These are phyloP conservation scores for Cryptococcus sp. DNA, from an alignment of 1,284 basidiomycete genomes.

Conservation along the genomic window DNA sequence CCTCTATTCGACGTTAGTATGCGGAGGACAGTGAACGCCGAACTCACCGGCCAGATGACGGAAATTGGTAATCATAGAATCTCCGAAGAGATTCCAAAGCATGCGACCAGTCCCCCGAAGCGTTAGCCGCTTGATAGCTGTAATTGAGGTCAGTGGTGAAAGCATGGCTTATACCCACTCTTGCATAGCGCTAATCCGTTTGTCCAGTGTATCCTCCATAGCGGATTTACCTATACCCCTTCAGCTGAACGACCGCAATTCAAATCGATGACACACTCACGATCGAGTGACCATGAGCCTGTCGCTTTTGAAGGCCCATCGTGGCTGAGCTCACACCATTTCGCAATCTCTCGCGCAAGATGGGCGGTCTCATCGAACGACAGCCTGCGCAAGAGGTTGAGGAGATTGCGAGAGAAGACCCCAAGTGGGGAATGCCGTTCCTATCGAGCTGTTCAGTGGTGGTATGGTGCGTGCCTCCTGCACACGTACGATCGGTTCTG, in stretches of 20 bases:
- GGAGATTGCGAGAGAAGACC: conserved; percentile 38
- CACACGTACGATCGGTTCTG: conserved; percentile 36
- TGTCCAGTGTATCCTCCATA: conserved; percentile 39
- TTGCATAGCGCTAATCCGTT: conserved; percentile 31
- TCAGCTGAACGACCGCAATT: background rate
- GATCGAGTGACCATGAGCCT: conserved; percentile 15
- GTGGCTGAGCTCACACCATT: conserved; percentile 37
- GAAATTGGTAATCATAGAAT: conserved; percentile 52
- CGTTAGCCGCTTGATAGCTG: conserved; percentile 36
- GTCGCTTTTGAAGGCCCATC: conserved; percentile 12
- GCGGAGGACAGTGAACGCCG: too few relatives aligned
- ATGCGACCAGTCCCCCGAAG: conserved; percentile 42
- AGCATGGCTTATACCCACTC: conserved; percentile 24
- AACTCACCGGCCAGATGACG: conserved; percentile 28
- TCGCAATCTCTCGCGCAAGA: conserved; percentile 31
- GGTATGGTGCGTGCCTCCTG: background rate
- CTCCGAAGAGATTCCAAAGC: conserved; percentile 40
- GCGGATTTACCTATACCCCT: conserved; percentile 20
- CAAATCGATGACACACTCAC: conserved; percentile 4
- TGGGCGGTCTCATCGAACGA: conserved; percentile 45
- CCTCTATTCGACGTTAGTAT: conserved; percentile 18
- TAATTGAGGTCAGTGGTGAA: background rate
- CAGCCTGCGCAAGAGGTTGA: conserved; percentile 39
- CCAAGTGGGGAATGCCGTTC: conserved; percentile 45
- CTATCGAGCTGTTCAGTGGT: conserved; percentile 14